A percentile compares a stretch with the other conserved stretches of the same genome.
Conservation (phyloP, 805 yeast genomes). For the Yamadazyma phyllophila region DNA sequence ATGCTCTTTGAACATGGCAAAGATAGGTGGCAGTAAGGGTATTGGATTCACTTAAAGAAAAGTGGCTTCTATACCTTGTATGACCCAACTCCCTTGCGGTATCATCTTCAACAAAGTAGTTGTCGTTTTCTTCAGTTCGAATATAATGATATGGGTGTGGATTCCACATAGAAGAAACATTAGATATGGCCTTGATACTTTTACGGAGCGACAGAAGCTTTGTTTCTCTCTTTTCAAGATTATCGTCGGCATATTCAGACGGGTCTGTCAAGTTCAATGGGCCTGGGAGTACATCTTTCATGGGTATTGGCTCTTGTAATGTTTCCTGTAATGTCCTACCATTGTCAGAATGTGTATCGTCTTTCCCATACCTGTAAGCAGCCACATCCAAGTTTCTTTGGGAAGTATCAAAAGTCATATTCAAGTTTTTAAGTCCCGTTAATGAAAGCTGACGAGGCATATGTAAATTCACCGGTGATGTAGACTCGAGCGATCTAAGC, state of each 20-base stretch:
- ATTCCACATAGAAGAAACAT: slow-evolving; percentile 46
- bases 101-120: slow-evolving; percentile 44
- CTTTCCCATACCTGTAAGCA: slow-evolving; percentile 19
- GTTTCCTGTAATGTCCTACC: background rate
- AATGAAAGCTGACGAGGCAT: slow-evolving; percentile 36
- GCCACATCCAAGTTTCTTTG: slow-evolving; percentile 22
- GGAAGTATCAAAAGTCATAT: slow-evolving; percentile 34
- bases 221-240: slow-evolving; percentile 12
- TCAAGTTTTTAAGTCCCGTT: slow-evolving; percentile 28
- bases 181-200: slow-evolving; percentile 30
- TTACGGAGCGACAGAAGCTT: slow-evolving; percentile 21
- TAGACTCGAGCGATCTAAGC: slow-evolving; percentile 6
- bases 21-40: slow-evolving; percentile 65
- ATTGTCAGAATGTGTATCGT: background rate
- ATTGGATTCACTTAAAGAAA: slow-evolving; percentile 56
- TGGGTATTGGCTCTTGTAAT: slow-evolving; percentile 6
- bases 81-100: slow-evolving; percentile 47
- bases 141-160: slow-evolving; percentile 64
- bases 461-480: slow-evolving; percentile 12
- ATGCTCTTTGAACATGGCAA: slow-evolving; percentile 62
- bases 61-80: slow-evolving; percentile 61
- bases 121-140: slow-evolving; percentile 41
- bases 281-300: slow-evolving; percentile 14
- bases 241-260: slow-evolving; percentile 17
- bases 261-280: slow-evolving; percentile 29